Evolutionary conservation across 441 rosid genomes (phyloP).

Genomic region (Viola pubescens): DNA sequence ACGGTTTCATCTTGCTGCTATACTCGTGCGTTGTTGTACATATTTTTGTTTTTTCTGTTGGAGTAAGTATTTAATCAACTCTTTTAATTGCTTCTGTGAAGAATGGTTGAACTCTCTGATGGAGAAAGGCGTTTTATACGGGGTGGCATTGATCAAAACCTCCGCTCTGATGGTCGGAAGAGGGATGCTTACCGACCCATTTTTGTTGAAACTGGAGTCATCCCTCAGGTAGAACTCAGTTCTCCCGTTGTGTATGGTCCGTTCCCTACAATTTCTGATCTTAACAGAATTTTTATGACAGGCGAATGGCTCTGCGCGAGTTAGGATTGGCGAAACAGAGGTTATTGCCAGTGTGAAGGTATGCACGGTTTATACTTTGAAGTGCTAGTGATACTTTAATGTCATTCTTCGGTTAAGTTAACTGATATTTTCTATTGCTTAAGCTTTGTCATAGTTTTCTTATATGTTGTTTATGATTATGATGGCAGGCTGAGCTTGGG

Average conservation of each 20-base stretch:
- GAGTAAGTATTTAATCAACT: no score
- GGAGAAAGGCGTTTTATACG: constrained; percentile 60
- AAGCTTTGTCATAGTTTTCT: neutral
- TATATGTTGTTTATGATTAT: neutral
- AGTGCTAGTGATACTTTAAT: no score
- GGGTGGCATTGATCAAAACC: constrained; percentile 79
- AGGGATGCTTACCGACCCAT: constrained; percentile 54
- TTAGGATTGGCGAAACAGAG: constrained; percentile 65
- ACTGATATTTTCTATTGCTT: no score
- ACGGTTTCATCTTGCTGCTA: no score
- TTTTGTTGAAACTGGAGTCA: constrained; percentile 64
- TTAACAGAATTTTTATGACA: constrained; percentile 12
- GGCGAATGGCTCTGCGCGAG: constrained; percentile 90
- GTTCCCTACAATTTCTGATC: neutral
- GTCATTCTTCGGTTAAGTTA: no score
- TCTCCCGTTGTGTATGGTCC: neutral
- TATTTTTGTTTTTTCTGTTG: neutral
- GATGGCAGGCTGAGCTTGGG: constrained; percentile 79
- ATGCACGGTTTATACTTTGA: constrained; percentile 2
- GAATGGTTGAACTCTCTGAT: constrained; percentile 67
- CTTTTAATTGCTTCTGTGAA: constrained; percentile 9
- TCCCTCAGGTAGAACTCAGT: constrained; percentile 59
- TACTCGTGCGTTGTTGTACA: neutral
- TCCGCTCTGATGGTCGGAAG: constrained; percentile 75
- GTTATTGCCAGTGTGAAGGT: constrained; percentile 95